Evolutionary conservation across 2,329 filamentous ascomycete species (phyloP).

Genomic region (Pezicula rhizophila): DNA sequence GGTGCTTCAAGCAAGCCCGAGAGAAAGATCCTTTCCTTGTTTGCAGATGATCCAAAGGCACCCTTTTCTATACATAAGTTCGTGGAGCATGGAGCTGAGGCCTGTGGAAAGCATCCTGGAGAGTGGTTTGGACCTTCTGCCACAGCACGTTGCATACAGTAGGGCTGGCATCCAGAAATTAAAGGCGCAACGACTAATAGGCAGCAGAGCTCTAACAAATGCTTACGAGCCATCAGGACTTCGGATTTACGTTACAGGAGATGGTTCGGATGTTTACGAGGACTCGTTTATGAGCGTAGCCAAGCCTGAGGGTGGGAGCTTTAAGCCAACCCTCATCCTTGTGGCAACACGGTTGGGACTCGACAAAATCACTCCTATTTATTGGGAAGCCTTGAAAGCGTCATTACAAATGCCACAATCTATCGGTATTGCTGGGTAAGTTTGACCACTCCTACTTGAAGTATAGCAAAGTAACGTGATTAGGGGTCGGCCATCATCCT

Average conservation of each 20-base stretch:
- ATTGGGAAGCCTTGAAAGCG: constrained; percentile 87
- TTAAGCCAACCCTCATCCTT: constrained; percentile 81
- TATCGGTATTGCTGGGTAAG: constrained; percentile 89
- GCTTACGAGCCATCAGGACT: constrained; percentile 56
- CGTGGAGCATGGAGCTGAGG: constrained; percentile 76
- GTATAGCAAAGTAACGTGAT: constrained; percentile 5
- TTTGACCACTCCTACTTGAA: neutral
- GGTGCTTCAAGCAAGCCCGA: constrained; percentile 54
- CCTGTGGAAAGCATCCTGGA: constrained; percentile 89
- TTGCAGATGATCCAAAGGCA: constrained; percentile 79
- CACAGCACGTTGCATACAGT: constrained; percentile 91
- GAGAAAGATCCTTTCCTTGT: constrained; percentile 66
- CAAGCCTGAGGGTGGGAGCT: constrained; percentile 55
- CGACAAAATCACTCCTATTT: constrained; percentile 88
- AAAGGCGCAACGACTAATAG: constrained; percentile 10
- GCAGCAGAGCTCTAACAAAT: constrained; percentile 64
- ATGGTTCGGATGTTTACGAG: constrained; percentile 88
- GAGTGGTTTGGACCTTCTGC: constrained; percentile 99
- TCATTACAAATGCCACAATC: constrained; percentile 83
- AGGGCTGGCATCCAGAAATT: constrained; percentile 29
- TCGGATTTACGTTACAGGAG: constrained; percentile 81
- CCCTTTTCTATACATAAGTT: constrained; percentile 96
- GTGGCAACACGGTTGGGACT: constrained; percentile 87
- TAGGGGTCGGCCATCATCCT: constrained; percentile 82
- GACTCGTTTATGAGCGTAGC: constrained; percentile 79